phyloP scores from a whole-genome alignment of 352 stramenopile species.

The Phytophthora vignae region DNA sequence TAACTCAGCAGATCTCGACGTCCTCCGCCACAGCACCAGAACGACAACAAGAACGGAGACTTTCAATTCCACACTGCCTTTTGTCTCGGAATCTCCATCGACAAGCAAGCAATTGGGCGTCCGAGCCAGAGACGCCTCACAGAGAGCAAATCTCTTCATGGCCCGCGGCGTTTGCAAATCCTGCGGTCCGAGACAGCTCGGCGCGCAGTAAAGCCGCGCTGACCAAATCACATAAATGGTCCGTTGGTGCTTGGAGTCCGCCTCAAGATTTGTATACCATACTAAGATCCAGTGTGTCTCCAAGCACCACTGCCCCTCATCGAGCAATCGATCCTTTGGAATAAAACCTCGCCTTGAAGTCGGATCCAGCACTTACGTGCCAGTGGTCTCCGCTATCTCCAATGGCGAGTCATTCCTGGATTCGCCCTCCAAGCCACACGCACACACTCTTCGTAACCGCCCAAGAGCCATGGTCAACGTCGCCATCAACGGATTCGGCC shows the following conservation, averaged over 20 bases:
- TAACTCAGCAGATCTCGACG: slow-evolving; percentile 7
- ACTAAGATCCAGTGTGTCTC: slow-evolving; percentile 1
- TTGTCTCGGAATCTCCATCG: slow-evolving; percentile 1
- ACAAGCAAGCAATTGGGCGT: slow-evolving; percentile 4
- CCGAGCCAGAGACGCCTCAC: slow-evolving; percentile 10
- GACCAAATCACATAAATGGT: background rate
- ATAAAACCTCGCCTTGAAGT: slow-evolving; percentile 31
- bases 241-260: slow-evolving; percentile 21
- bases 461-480: slow-evolving; percentile 95
- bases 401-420: slow-evolving; percentile 41
- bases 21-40: background rate
- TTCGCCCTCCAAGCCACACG: slow-evolving; percentile 49
- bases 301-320: slow-evolving; percentile 1
- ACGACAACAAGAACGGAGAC: background rate
- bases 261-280: slow-evolving; percentile 19
- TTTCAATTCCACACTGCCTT: background rate
- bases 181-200: background rate
- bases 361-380: background rate
- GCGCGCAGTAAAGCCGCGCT: slow-evolving; percentile 27
- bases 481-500: slow-evolving; percentile 99
- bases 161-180: slow-evolving; percentile 19
- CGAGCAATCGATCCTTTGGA: slow-evolving; percentile 16
- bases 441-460: slow-evolving; percentile 39
- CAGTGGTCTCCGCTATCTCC: slow-evolving; percentile 7
- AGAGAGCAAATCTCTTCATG: slow-evolving; percentile 22